Base-by-base conservation (phyloP, 2,329 filamentous ascomycete species). In the Albophoma yamanashiensis region DNA sequence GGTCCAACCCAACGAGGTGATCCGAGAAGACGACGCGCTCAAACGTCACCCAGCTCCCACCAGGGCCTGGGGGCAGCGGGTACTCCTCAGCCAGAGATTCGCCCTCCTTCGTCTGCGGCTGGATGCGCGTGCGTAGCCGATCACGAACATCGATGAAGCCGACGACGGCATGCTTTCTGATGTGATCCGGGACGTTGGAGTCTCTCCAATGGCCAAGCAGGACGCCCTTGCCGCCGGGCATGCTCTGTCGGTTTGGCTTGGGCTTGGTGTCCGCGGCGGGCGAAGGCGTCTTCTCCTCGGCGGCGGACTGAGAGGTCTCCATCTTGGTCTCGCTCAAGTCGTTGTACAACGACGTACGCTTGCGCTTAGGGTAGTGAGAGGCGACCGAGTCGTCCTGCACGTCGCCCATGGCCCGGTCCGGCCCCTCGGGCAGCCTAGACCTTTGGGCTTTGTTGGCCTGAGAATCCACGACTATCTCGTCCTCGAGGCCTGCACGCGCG, bases 11-110 rank as follows among this genome's bases (percentile, higher is more conserved):
- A 17, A 82, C 73, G 0, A 87, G 78, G 60, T 85, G 82, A 9
- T 78, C 69, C 2, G 81, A 79, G 65, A 87, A 86, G 27, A 84
- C 78, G 38, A 86, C 77, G 25, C 81, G 76, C 60, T 85, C 81
- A 64, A 86, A 86, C 0, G 83, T 86, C 31, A 86, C 82, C 84
- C 83, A 87, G 67, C 82, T 85, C 58, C 82, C 83, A 27, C 83
- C 83, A 1, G 83, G 81, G 0, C 83, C 84, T 2, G 81, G 78
- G 1, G 83, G 83, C 4, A 84, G 66, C 39, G 82, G 73, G 67
- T 77, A 77, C 36, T 76, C 73, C 47, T 74, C 68, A 7, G 77
- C 73, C 36, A 86, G 73, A 2, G 73, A 66, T 14, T 80, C 75
- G 15, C 82, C 82, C 2, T 71, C 67, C 27, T 79, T 76, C 53